Evolutionary conservation across 441 rosid species (phyloP).

Genomic region (Capsella rubella): DNA sequence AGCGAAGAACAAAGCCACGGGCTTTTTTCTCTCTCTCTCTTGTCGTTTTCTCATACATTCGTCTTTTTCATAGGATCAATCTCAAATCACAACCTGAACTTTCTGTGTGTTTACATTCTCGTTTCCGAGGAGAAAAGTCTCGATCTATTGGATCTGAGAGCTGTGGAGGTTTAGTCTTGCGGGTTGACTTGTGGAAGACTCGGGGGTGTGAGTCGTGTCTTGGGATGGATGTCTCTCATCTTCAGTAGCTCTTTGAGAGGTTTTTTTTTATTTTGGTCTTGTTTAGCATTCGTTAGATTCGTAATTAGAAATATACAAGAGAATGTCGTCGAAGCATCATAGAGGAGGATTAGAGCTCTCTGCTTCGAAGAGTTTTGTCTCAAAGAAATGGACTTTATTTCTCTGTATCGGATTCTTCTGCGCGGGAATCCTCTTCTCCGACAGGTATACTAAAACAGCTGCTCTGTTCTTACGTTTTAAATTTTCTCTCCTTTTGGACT

Average conservation of each 20-base stretch:
- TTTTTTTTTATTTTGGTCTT: not conserved
- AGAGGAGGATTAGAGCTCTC: conserved; percentile 61
- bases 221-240: conserved; percentile 50
- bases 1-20: conserved; percentile 21
- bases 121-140: conserved; percentile 23
- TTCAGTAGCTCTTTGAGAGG: conserved; percentile 18
- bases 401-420: conserved; percentile 89
- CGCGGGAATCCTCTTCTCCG: conserved; percentile 87
- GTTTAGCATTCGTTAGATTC: conserved; percentile 39
- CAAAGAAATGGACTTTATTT: conserved; percentile 77
- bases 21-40: conserved; percentile 14
- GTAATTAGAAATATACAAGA: not conserved
- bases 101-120: not conserved
- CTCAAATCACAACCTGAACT: conserved; percentile 1
- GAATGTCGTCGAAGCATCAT: conserved; percentile 79
- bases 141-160: conserved; percentile 51
- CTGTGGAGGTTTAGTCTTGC: conserved; percentile 50
- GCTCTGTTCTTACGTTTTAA: conserved; percentile 6
- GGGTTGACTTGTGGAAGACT: conserved; percentile 50
- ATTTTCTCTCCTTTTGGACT: not conserved
- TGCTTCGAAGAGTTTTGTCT: conserved; percentile 60
- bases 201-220: conserved; percentile 30
- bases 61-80: conserved; percentile 36
- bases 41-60: conserved; percentile 25
- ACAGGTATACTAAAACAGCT: conserved; percentile 51